A percentile compares a stretch with the other conserved stretches of the same genome.
phyloP scores from a whole-genome alignment of 2,329 filamentous ascomycete genomes.

The Cladosporium austrohemisphaericum region DNA sequence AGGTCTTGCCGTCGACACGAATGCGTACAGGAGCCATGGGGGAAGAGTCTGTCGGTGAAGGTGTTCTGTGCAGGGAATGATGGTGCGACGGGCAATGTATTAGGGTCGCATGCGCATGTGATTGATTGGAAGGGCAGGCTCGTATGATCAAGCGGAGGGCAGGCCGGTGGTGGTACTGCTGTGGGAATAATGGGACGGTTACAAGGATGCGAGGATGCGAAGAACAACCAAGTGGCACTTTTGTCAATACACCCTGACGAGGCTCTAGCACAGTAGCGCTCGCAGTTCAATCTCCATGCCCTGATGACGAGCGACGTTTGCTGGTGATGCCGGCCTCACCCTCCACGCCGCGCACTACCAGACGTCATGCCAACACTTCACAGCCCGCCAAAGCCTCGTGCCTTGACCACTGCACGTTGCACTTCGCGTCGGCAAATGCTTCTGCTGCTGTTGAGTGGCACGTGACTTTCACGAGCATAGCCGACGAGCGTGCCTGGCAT shows the following conservation, averaged over 20 bases:
- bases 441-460: background rate
- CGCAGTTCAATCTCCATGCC: background rate
- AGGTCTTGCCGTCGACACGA: constrained; percentile 78
- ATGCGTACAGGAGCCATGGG: constrained; percentile 73
- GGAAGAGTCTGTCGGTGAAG: background rate
- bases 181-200: background rate
- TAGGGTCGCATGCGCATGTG: background rate
- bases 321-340: no score
- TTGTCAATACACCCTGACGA: no score
- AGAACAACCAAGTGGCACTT: no score
- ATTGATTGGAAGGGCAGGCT: background rate
- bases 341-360: background rate
- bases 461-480: no score
- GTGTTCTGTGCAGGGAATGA: background rate
- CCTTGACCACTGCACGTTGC: background rate
- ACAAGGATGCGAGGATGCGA: background rate
- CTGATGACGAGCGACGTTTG: constrained; percentile 1
- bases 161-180: background rate
- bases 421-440: background rate
- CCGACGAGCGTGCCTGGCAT: no score
- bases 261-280: no score
- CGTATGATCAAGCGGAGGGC: constrained; percentile 1
- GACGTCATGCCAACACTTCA: background rate
- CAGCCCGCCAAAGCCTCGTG: background rate
- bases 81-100: background rate